Conservation (phyloP, 139 green algal genomes). For the Chlamydomonas schloesseri region DNA sequence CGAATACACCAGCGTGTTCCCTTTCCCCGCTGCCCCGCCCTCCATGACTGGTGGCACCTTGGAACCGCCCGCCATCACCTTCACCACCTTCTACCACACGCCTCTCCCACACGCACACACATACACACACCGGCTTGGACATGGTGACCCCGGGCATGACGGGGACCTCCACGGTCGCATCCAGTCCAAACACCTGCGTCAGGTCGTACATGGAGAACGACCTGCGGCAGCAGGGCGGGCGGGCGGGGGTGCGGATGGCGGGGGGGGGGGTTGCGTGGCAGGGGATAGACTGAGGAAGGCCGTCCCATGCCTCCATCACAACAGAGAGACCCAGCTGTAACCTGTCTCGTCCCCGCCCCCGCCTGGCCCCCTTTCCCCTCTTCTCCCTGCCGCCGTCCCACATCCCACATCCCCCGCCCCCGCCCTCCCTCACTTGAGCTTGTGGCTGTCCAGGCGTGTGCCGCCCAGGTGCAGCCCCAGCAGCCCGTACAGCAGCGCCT, state of each 20-base stretch:
- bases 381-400: slow-evolving; percentile 30
- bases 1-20: too few species aligned
- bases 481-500: slow-evolving; percentile 70
- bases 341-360: background rate
- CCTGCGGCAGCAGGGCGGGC: background rate
- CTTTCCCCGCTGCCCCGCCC: too few species aligned
- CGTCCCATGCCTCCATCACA: too few species aligned
- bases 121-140: slow-evolving; percentile 31
- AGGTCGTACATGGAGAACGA: slow-evolving; percentile 45
- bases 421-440: slow-evolving; percentile 59
- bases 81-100: background rate
- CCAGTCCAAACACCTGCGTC: slow-evolving; percentile 54
- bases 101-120: background rate
- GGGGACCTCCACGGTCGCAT: slow-evolving; percentile 36
- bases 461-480: slow-evolving; percentile 70
- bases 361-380: background rate
- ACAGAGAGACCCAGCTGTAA: too few species aligned
- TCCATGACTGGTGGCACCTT: too few species aligned
- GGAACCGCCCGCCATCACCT: too few species aligned
- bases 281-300: too few species aligned
- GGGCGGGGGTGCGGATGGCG: too few species aligned
- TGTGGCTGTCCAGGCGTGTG: slow-evolving; percentile 53
- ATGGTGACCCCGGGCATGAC: slow-evolving; percentile 61
- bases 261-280: too few species aligned
- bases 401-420: slow-evolving; percentile 61